Conservation (phyloP, 2,329 filamentous ascomycete species). For the Pseudogymnoascus sp. region DNA sequence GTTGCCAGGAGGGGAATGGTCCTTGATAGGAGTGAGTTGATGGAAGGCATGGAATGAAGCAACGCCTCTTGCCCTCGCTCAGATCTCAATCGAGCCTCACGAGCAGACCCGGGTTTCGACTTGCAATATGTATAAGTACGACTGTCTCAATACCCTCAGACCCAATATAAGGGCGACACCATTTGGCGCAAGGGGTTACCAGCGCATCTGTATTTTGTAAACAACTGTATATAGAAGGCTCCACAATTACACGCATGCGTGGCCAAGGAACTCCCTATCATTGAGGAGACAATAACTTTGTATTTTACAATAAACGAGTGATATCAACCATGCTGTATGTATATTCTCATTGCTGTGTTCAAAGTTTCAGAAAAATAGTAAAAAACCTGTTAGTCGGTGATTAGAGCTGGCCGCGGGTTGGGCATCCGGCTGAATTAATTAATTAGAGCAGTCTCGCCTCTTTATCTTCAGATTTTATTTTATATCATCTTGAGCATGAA, state of each 20-base stretch:
- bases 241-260: not conserved
- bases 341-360: not conserved
- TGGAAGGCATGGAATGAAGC: conserved; percentile 77
- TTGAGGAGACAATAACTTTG: not conserved
- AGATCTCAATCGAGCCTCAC: not conserved
- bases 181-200: conserved; percentile 1
- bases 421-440: not conserved
- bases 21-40: conserved; percentile 77
- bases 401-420: not conserved
- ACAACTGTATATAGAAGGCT: not conserved
- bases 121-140: not conserved
- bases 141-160: not conserved
- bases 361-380: not conserved
- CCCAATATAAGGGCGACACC: not conserved
- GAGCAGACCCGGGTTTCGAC: not conserved
- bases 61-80: not conserved
- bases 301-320: not conserved
- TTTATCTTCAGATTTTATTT: not conserved
- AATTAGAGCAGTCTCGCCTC: not conserved
- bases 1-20: conserved; percentile 79
- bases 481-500: not conserved
- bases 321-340: not conserved
- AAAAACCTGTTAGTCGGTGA: not conserved
- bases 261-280: not conserved
- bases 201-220: not conserved